Base-by-base conservation (phyloP, 306 rosid species). In the Vigna radiata region DNA sequence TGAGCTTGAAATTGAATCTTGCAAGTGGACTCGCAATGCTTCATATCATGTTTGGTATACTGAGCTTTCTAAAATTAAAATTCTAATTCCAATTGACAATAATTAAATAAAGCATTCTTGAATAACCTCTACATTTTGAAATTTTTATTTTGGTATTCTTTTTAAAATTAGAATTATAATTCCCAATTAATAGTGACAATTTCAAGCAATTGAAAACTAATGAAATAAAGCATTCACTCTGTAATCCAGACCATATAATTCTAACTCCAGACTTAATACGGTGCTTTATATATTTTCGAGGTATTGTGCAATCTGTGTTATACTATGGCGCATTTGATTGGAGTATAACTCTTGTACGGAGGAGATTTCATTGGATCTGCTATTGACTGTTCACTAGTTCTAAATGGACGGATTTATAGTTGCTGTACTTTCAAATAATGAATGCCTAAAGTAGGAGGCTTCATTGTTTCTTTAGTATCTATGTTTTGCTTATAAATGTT, bases 391-490 rank as follows among this genome's bases (percentile, higher is more conserved):
- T 7, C 13, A 11, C 68, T 77, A 14, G 49, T 18, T 79, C n/a
- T 29, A 64, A 72, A 66, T 3, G 21, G 18, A 52, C n/a, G 3
- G 8, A 64, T 27, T 79, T 52, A 53, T 29, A 54, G 31, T 18
- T 58, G 8, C 48, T 31, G 63, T 59, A n/a, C n/a, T 73, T 61
- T 37, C 19, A 41, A n/a, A 21, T 47, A 75, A 39, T 61, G 21
- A 59, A 49, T 69, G 27, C 27, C 27, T 25, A 25, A 25, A 18
- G 66, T 53, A 16, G 50, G 56, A 18, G 50, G 65, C 49, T 55
- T 82, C 59, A 54, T 50, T 58, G 61, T 18, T 68, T 47, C 59
- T 68, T 52, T 52, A 69, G 43, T 65, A 53, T 31, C 73, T 12
- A 11, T 29, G 19, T 6, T 31, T 48, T 46, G 53, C 23, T 49